Evolutionary conservation across 192 early-diverging fungal genomes (phyloP).

Genomic region (Nowakowskiella sp.): DNA sequence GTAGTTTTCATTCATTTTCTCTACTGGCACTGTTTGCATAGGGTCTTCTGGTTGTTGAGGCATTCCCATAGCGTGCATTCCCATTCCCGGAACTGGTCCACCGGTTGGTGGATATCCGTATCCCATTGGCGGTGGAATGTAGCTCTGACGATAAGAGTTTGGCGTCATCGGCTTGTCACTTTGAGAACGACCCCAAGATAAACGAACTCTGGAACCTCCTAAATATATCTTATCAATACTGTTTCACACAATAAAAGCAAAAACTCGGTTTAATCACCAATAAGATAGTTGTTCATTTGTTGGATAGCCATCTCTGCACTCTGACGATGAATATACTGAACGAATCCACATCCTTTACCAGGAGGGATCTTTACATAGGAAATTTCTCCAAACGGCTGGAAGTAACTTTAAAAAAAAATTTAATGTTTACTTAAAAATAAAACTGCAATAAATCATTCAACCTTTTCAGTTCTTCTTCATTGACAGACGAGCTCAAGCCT

Average conservation of each 20-base stretch:
- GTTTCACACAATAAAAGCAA: conserved; percentile 7
- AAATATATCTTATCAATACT: conserved; percentile 1
- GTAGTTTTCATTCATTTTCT: conserved; percentile 25
- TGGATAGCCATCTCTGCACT: conserved; percentile 85
- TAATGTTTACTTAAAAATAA: conserved; percentile 2
- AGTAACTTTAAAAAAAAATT: conserved; percentile 41
- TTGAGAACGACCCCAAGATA: conserved; percentile 63
- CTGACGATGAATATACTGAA: conserved; percentile 74
- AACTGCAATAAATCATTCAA: conserved; percentile 2
- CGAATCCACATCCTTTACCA: conserved; percentile 94
- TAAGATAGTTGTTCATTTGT: conserved; percentile 79
- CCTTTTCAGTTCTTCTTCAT: conserved; percentile 74
- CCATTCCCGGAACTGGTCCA: too few species aligned
- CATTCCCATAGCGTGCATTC: conserved; percentile 1
- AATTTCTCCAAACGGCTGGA: conserved; percentile 85
- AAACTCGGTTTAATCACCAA: conserved; percentile 41
- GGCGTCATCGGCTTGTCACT: conserved; percentile 3
- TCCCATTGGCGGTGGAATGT: not conserved
- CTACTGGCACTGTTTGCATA: conserved; percentile 20
- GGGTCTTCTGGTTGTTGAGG: conserved; percentile 21
- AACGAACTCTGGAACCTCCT: conserved; percentile 54
- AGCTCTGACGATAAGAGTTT: conserved; percentile 2
- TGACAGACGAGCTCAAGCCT: conserved; percentile 71
- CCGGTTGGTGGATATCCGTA: too few species aligned
- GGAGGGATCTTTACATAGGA: conserved; percentile 89